Conservation (phyloP, 2,329 filamentous ascomycete species). For the Ophiostoma montium region DNA sequence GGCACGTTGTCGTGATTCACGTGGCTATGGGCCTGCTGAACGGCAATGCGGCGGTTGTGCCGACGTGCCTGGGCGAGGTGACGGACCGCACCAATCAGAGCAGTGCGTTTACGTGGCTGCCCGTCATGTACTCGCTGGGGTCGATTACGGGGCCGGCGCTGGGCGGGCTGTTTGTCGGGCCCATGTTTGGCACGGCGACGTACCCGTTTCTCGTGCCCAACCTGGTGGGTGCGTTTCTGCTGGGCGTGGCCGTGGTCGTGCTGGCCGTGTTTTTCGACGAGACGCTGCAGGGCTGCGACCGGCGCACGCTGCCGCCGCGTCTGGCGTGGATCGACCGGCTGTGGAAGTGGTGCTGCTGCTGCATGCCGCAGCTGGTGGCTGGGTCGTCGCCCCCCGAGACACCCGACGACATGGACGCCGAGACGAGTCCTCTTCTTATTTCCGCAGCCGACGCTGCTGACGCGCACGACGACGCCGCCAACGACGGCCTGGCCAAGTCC, state of each 20-base stretch:
- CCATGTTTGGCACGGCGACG: conserved; percentile 34
- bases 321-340: conserved; percentile 20
- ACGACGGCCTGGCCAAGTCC: conserved; percentile 13
- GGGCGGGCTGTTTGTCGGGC: conserved; percentile 70
- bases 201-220: conserved; percentile 85
- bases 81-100: conserved; percentile 94
- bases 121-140: conserved; percentile 89
- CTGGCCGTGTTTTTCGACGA: conserved; percentile 76
- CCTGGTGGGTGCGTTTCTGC: conserved; percentile 56
- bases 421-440: conserved; percentile 4
- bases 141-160: conserved; percentile 84
- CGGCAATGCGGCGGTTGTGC: conserved; percentile 87
- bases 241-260: conserved; percentile 58
- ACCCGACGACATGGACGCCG: neutral
- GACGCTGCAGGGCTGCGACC: conserved; percentile 46
- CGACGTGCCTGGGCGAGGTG: conserved; percentile 85
- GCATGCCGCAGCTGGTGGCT: neutral
- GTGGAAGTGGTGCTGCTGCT: conserved; percentile 16
- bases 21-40: conserved; percentile 85
- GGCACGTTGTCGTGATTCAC: conserved; percentile 77
- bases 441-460: neutral
- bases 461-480: conserved; percentile 20
- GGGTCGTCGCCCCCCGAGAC: neutral
- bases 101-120: conserved; percentile 82
- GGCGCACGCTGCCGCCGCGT: conserved; percentile 11